Evolutionary conservation across 805 yeast genomes (phyloP), one percentile per base, ranked within the genome.

Genomic region (Blastobotrys terrestris): DNA sequence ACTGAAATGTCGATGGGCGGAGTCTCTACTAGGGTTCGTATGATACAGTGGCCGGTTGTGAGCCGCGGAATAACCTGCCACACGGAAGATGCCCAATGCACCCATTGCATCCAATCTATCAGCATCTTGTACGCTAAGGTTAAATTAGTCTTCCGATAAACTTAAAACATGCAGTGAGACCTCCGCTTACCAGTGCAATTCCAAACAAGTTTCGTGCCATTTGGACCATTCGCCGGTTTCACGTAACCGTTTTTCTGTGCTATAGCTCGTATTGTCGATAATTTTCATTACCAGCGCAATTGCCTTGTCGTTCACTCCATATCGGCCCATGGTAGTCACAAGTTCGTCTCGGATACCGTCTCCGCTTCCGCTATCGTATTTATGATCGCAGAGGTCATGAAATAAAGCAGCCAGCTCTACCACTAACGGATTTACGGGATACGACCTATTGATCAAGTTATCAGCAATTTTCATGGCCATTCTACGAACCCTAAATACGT

Each of bases 101-200:
- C 73, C 73, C 50, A 68, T 66, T 3, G 73, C 72, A 40, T 70
- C 73, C n/a, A 69, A 56, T 20, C 67, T 46, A 68, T 77, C 80
- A 5, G 73, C 73, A 48, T 41, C 44, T 39, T 43, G 45, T 11
- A 50, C 31, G 47, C 45, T 21, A 35, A 2, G n/a, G 39, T 5
- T 5, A 26, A 5, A 11, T 14, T 13, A 47, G 40, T n/a, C 19
- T 15, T 13, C 14, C 5, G n/a, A 15, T 15, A 5, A 39, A 15
- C 21, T 4, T 26, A 13, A 49, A 11, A 45, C 6, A 35, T 22
- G 31, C n/a, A 15, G n/a, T n/a, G n/a, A n/a, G n/a, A n/a, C n/a
- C n/a, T n/a, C n/a, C 2, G 47, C 60, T 39, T 41, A 55, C 59
- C 70, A 65, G 42, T 65, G 68, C 46, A 66, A 60, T 53, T 67